These are phyloP conservation scores for Quercus cerris DNA, from an alignment of 306 rosid species.

Conservation along the genomic window DNA sequence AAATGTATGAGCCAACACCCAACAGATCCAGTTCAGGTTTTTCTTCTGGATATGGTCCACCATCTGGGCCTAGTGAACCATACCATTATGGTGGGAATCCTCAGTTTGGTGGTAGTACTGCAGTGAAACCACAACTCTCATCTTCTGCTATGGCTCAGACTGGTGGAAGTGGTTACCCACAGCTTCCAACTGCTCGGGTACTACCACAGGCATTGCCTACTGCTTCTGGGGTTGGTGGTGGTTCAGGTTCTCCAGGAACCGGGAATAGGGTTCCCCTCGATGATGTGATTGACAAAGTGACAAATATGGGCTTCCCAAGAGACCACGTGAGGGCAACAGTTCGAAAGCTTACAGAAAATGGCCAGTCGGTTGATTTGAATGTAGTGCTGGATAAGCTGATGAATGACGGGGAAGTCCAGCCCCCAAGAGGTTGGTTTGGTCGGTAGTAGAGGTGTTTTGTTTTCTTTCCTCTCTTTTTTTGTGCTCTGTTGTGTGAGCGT, in stretches of 20 bases:
- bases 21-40: slow-evolving; percentile 56
- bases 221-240: slow-evolving; percentile 52
- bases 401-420: slow-evolving; percentile 71
- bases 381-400: slow-evolving; percentile 83
- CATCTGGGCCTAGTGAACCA: slow-evolving; percentile 50
- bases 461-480: slow-evolving; percentile 26
- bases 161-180: slow-evolving; percentile 79
- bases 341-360: slow-evolving; percentile 78
- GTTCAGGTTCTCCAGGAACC: slow-evolving; percentile 58
- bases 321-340: slow-evolving; percentile 83
- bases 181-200: slow-evolving; percentile 71
- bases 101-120: slow-evolving; percentile 51
- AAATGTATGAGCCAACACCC: slow-evolving; percentile 50
- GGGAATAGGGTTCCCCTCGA: slow-evolving; percentile 70
- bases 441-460: slow-evolving; percentile 37
- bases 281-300: slow-evolving; percentile 76
- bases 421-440: slow-evolving; percentile 76
- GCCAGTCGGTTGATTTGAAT: slow-evolving; percentile 84
- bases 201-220: slow-evolving; percentile 75
- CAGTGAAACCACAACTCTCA: slow-evolving; percentile 47
- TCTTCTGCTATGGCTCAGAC: slow-evolving; percentile 40
- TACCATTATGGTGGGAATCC: slow-evolving; percentile 64
- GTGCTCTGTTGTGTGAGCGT: slow-evolving; percentile 10
- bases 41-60: slow-evolving; percentile 61
- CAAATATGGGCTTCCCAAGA: slow-evolving; percentile 84